Evolutionary conservation across 2,329 filamentous ascomycete species (phyloP).

Genomic region (Phaeophleospora eucalypticola): DNA sequence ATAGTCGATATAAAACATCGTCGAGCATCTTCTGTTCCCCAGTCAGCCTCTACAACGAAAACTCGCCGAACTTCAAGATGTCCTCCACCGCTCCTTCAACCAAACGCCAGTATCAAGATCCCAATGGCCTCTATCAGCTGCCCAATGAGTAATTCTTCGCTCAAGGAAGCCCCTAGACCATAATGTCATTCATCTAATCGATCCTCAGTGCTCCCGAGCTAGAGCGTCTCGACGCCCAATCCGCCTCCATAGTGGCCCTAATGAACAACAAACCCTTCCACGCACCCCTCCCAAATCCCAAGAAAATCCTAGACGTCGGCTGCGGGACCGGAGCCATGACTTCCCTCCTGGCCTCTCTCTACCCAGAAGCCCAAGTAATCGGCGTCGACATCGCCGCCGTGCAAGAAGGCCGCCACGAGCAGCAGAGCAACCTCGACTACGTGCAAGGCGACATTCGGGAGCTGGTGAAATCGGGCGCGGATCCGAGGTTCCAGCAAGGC

Average conservation of each 20-base stretch:
- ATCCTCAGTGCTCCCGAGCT: slow-evolving; percentile 13
- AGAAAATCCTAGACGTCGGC: slow-evolving; percentile 16
- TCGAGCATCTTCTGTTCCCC: no score
- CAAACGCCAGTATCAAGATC: slow-evolving; percentile 2
- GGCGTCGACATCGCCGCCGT: slow-evolving; percentile 32
- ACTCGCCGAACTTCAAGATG: no score
- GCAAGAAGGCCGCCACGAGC: background rate
- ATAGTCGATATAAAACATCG: no score
- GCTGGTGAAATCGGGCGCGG: background rate
- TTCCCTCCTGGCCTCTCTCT: slow-evolving; percentile 14
- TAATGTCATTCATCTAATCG: no score
- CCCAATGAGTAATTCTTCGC: slow-evolving; percentile 3
- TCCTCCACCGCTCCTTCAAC: no score
- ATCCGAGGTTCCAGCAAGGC: background rate
- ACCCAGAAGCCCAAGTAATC: slow-evolving; percentile 27
- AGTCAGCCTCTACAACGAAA: no score
- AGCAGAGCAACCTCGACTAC: background rate
- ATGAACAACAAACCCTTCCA: slow-evolving; percentile 10
- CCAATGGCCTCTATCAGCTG: background rate
- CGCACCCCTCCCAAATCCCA: slow-evolving; percentile 4
- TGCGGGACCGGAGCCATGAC: slow-evolving; percentile 30
- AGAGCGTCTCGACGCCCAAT: slow-evolving; percentile 17
- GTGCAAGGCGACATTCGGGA: slow-evolving; percentile 8
- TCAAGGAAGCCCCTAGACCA: background rate
- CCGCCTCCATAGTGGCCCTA: slow-evolving; percentile 3